phyloP scores from a whole-genome alignment of 176 grass and related monocot species.

The Avena sativa region DNA sequence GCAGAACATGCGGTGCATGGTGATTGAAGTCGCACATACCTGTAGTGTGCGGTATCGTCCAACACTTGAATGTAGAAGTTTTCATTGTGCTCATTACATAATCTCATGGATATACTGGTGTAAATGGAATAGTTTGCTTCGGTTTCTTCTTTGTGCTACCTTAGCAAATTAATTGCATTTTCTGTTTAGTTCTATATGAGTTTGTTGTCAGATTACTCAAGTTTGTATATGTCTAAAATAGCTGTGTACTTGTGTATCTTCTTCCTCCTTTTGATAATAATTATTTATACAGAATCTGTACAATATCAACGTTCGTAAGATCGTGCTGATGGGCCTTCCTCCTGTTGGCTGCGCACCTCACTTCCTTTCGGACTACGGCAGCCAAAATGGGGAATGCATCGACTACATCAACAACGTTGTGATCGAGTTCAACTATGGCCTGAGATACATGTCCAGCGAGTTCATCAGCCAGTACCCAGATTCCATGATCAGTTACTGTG shows the following conservation, averaged over 20 bases:
- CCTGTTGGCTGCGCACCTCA: constrained; percentile 77
- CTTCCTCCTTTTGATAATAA: constrained; percentile 15
- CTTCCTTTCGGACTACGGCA: constrained; percentile 79
- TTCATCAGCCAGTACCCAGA: constrained; percentile 67
- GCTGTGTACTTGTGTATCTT: background rate
- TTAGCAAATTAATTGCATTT: background rate
- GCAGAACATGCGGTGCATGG: background rate
- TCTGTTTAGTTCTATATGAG: constrained; percentile 17
- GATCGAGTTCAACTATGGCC: constrained; percentile 76
- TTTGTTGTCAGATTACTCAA: background rate
- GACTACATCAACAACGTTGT: constrained; percentile 71
- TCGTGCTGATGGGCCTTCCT: constrained; percentile 74
- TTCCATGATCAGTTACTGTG: constrained; percentile 46
- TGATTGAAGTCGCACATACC: constrained; percentile 8
- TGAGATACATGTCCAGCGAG: constrained; percentile 65
- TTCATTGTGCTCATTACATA: background rate
- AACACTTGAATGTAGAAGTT: background rate
- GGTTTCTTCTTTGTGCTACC: background rate
- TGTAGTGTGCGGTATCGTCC: background rate
- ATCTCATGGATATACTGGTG: constrained; percentile 1
- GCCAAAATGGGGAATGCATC: constrained; percentile 72
- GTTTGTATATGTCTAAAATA: background rate
- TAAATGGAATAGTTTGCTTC: background rate
- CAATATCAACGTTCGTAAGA: constrained; percentile 68
- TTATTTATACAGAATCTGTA: constrained; percentile 69